Evolutionary conservation across 2,329 filamentous ascomycete species (phyloP).

Genomic region (Lecanicillium sp.): DNA sequence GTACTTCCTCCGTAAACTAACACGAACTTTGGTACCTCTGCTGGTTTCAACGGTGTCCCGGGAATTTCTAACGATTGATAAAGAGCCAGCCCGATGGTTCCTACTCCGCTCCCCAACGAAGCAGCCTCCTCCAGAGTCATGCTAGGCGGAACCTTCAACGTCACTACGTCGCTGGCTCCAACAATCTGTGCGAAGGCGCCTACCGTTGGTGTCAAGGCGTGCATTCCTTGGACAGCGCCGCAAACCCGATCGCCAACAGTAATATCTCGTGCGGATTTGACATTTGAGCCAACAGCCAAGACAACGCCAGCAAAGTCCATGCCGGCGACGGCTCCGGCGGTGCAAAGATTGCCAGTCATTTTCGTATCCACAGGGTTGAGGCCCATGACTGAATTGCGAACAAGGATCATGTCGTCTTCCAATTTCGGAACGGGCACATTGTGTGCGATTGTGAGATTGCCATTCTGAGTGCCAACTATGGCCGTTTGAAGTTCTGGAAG

Average conservation of each 20-base stretch:
- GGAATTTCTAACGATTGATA: slow-evolving; percentile 12
- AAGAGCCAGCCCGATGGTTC: slow-evolving; percentile 13
- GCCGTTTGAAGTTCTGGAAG: no score
- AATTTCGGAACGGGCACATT: no score
- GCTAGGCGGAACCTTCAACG: slow-evolving; percentile 9
- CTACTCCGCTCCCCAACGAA: slow-evolving; percentile 7
- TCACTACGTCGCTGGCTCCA: neutral
- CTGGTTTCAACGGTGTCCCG: slow-evolving; percentile 6
- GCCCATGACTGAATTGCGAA: no score
- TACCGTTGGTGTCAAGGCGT: neutral
- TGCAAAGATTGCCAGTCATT: slow-evolving; percentile 1
- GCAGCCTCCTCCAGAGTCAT: slow-evolving; percentile 11
- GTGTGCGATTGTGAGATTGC: no score
- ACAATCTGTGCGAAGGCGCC: slow-evolving; percentile 14
- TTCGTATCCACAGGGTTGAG: slow-evolving; percentile 9
- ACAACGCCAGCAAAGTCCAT: slow-evolving; percentile 7
- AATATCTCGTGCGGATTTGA: neutral
- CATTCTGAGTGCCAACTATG: no score
- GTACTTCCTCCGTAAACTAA: slow-evolving; percentile 15
- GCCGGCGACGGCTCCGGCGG: slow-evolving; percentile 3
- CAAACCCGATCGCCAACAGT: slow-evolving; percentile 7
- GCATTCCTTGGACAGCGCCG: slow-evolving; percentile 4
- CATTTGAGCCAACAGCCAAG: neutral
- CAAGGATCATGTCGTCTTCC: no score
- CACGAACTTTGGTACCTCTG: slow-evolving; percentile 6